Evolutionary conservation across 2,329 filamentous ascomycete genomes (phyloP), one percentile per base, ranked within the genome.

Genomic region (Penicillium occitanis): DNA sequence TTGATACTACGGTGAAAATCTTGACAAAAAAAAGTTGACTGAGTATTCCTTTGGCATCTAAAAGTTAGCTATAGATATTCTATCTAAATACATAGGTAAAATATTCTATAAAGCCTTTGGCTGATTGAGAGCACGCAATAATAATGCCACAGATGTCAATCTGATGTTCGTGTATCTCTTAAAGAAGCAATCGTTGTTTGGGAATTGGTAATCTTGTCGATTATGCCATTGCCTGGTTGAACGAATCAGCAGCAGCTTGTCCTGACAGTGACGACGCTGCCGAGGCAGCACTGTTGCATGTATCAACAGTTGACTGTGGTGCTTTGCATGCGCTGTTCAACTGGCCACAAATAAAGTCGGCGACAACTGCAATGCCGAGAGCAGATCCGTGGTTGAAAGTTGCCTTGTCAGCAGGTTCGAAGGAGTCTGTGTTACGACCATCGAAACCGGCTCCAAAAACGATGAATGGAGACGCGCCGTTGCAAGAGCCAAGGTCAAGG

Each of bases 371-470:
- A 70, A 84, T 83, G 71, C 80, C 80, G 48, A 79, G 73, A 7
- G 63, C 60, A 50, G 60, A 62, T 2, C 84, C 84, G 74, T 86
- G 85, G 73, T 77, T 79, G 77, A 86, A 87, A 72, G 72, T 74
- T 40, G 69, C 64, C 71, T 77, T 70, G 72, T 83, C 78, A 10
- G 72, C 73, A 44, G 82, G 76, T 69, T 80, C 75, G 68, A 83
- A 84, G 14, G 79, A 76, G 30, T 76, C 70, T 35, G 79, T 75
- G 42, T 81, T 74, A 70, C 81, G 81, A 53, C 83, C 83, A 70
- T 86, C 82, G 51, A 83, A 77, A 13, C 81, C 81, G 2, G 69
- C 70, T 35, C 80, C 82, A 74, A 86, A 86, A 64, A 77, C 72
- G 71, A 87, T 83, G 66, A 80, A 79, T 5, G 84, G 80, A 25